Conservation (phyloP, 805 yeast genomes). For the Diddensiella transvaalensis region DNA sequence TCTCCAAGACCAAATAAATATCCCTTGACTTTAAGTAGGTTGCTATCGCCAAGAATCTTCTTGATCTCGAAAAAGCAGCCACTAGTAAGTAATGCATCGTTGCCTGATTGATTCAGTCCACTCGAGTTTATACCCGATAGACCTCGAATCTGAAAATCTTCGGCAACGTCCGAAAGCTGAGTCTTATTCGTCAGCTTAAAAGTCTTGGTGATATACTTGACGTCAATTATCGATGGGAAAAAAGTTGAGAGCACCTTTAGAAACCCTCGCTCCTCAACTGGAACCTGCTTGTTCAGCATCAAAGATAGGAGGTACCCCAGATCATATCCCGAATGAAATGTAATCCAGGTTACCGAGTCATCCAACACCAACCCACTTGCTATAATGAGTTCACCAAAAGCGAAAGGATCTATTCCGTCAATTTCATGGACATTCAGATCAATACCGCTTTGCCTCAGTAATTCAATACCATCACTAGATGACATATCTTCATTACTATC, state of each 20-base stretch:
- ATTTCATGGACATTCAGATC: constrained; percentile 71
- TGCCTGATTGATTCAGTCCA: constrained; percentile 42
- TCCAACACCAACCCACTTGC: constrained; percentile 83
- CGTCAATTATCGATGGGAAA: constrained; percentile 81
- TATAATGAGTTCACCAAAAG: constrained; percentile 78
- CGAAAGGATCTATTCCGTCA: constrained; percentile 73
- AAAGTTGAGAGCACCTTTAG: constrained; percentile 63
- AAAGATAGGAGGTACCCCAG: constrained; percentile 82
- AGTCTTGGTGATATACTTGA: constrained; percentile 50
- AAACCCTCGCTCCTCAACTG: constrained; percentile 75
- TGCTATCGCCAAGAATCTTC: constrained; percentile 33
- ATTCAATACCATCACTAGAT: constrained; percentile 77
- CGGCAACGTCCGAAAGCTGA: constrained; percentile 38
- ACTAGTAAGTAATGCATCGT: constrained; percentile 41
- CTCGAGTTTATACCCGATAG: constrained; percentile 21
- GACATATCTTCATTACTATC: constrained; percentile 76
- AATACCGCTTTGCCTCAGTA: constrained; percentile 75
- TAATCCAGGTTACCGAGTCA: constrained; percentile 73
- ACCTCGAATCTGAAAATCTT: constrained; percentile 38
- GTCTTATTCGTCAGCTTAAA: constrained; percentile 35
- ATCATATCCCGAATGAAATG: constrained; percentile 93
- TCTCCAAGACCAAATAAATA: constrained; percentile 38
- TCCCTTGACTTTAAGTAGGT: constrained; percentile 30
- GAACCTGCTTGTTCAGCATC: constrained; percentile 71
- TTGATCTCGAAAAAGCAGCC: constrained; percentile 42